Conservation (phyloP, 2,329 filamentous ascomycete species). For the Paraphoma sp. region DNA sequence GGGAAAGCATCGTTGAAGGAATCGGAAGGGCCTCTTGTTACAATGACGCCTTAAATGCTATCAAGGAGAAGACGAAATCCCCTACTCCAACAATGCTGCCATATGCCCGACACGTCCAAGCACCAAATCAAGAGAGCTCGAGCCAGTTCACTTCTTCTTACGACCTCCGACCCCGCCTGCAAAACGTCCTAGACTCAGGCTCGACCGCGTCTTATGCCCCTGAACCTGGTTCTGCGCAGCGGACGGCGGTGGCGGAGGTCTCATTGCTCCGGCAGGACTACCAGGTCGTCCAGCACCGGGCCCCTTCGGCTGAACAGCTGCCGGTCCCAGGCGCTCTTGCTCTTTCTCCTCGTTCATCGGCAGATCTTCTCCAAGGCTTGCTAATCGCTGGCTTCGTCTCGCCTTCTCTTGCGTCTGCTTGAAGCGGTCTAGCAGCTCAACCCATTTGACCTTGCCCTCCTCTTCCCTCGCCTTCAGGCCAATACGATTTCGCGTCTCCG, state of each 20-base stretch:
- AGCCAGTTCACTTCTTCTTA: constrained; percentile 39
- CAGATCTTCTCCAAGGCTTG: constrained; percentile 47
- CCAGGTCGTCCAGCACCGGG: constrained; percentile 23
- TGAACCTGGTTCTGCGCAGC: constrained; percentile 18
- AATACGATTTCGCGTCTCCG: constrained; percentile 5
- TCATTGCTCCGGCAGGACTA: constrained; percentile 28
- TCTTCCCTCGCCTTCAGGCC: constrained; percentile 75
- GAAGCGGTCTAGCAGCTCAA: constrained; percentile 93
- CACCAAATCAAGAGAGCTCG: background rate
- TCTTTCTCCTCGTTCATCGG: constrained; percentile 33
- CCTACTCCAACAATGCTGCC: constrained; percentile 32
- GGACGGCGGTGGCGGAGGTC: constrained; percentile 25
- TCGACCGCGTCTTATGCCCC: constrained; percentile 48
- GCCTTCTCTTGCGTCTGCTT: constrained; percentile 87
- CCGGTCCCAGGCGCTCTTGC: constrained; percentile 34
- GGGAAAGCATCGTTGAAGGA: constrained; percentile 51
- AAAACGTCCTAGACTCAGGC: constrained; percentile 53
- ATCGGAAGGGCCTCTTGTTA: background rate
- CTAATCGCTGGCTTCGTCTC: constrained; percentile 69
- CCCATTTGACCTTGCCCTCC: constrained; percentile 87
- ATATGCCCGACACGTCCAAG: constrained; percentile 6
- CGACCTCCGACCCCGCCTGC: constrained; percentile 50
- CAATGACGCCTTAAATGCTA: constrained; percentile 14
- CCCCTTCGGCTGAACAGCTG: constrained; percentile 35
- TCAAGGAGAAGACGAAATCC: background rate